These are phyloP conservation scores for Rhodotorula sp. DNA, from an alignment of 1,284 basidiomycete species.

Conservation along the genomic window DNA sequence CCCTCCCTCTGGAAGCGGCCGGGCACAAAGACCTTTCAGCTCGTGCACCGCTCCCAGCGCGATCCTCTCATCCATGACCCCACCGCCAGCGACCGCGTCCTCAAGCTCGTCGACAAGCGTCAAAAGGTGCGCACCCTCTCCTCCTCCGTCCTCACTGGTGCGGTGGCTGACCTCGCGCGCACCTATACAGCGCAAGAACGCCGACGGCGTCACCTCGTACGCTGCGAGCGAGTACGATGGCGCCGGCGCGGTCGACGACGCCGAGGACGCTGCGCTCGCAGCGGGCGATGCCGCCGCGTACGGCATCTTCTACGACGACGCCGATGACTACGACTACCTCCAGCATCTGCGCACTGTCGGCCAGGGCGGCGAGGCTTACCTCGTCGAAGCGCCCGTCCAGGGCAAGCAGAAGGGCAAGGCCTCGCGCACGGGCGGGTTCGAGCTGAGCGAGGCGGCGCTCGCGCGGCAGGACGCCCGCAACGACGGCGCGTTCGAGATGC, in stretches of 20 bases:
- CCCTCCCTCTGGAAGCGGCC: constrained; percentile 37
- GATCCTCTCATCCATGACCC: constrained; percentile 95
- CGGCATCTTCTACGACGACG: constrained; percentile 94
- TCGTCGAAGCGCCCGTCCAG: constrained; percentile 40
- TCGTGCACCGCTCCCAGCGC: constrained; percentile 93
- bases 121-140: constrained; percentile 37
- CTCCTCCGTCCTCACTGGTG: not conserved
- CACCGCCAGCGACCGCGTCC: constrained; percentile 82
- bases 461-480: not conserved
- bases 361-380: constrained; percentile 60
- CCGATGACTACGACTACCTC: constrained; percentile 95
- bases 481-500: constrained; percentile 26
- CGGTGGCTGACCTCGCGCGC: not conserved
- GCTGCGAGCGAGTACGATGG: not conserved
- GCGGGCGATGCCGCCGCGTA: constrained; percentile 84
- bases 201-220: constrained; percentile 15
- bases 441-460: constrained; percentile 8
- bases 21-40: constrained; percentile 59
- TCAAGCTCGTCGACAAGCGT: constrained; percentile 73
- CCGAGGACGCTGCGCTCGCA: constrained; percentile 50
- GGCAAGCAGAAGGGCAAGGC: constrained; percentile 42
- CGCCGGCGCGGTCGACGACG: constrained; percentile 5
- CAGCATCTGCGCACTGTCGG: constrained; percentile 85
- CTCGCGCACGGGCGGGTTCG: constrained; percentile 15
- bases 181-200: not conserved